phyloP scores from a whole-genome alignment of 371 early-diverging fungal species.

The Apophysomyces elegans region DNA sequence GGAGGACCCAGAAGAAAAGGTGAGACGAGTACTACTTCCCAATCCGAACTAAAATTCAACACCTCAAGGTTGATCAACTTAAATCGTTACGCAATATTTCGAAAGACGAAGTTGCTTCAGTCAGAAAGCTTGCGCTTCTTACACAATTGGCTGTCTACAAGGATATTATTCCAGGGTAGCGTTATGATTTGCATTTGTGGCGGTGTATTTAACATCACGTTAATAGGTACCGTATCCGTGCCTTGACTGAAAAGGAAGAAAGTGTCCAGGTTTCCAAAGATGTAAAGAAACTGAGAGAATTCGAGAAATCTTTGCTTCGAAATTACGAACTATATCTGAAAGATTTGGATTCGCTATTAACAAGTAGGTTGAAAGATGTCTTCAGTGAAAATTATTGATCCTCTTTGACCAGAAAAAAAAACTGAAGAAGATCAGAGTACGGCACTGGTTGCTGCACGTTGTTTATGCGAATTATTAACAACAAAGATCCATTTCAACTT shows the following conservation, averaged over 20 bases:
- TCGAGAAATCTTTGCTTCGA: conserved; percentile 79
- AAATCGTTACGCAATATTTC: conserved; percentile 66
- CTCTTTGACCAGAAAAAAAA: conserved; percentile 22
- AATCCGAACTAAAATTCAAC: neutral
- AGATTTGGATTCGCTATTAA: conserved; percentile 54
- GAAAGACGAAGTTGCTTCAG: conserved; percentile 56
- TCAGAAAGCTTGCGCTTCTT: conserved; percentile 76
- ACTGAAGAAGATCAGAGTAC: conserved; percentile 49
- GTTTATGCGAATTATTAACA: conserved; percentile 78
- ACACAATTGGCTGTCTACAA: conserved; percentile 90
- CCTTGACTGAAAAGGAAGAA: conserved; percentile 82
- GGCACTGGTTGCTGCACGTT: conserved; percentile 67
- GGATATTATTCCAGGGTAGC: conserved; percentile 90
- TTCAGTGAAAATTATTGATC: neutral
- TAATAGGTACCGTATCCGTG: conserved; percentile 83
- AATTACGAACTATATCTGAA: conserved; percentile 87
- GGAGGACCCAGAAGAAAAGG: conserved; percentile 81
- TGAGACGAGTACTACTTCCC: conserved; percentile 21
- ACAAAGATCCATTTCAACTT: conserved; percentile 92
- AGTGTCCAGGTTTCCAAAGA: conserved; percentile 82
- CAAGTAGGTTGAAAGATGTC: conserved; percentile 29
- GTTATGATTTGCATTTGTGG: neutral
- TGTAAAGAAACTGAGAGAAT: conserved; percentile 83
- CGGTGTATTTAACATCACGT: neutral
- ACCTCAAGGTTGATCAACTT: conserved; percentile 57